These are phyloP conservation scores for Ambispora gerdemannii DNA, from an alignment of 192 early-diverging fungal species.

Conservation along the genomic window DNA sequence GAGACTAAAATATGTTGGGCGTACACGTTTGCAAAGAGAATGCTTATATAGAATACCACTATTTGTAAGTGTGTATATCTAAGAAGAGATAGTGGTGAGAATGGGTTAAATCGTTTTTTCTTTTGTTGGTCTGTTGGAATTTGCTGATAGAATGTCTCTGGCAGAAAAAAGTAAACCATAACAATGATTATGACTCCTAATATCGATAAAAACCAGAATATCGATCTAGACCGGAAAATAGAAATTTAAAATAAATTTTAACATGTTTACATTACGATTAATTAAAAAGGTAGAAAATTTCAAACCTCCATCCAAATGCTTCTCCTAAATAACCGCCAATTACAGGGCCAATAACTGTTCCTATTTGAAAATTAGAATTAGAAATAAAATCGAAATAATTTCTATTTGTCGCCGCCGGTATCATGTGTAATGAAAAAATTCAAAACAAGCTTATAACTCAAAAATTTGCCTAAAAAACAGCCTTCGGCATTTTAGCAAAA, in stretches of 20 bases:
- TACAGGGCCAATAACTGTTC: constrained; percentile 40
- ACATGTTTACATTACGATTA: not conserved
- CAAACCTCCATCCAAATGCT: not conserved
- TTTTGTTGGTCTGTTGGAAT: not conserved
- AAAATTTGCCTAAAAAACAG: too few species aligned
- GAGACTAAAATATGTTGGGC: not conserved
- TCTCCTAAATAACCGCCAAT: not conserved
- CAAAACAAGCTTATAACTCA: too few species aligned
- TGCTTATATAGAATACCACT: not conserved
- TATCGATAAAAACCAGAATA: constrained; percentile 1
- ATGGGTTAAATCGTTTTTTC: not conserved
- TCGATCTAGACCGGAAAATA: not conserved
- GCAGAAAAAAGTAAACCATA: not conserved
- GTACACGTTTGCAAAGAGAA: not conserved
- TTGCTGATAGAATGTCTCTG: not conserved
- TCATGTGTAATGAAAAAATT: too few species aligned
- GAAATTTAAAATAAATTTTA: not conserved
- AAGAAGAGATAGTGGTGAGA: not conserved
- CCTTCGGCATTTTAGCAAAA: too few species aligned
- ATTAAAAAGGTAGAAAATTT: not conserved
- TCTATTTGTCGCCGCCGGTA: too few species aligned
- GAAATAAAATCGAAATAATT: not conserved
- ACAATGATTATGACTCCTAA: not conserved
- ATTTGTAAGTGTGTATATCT: not conserved
- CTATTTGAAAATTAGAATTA: not conserved